A percentile compares a stretch with the other conserved stretches of the same genome.
Evolutionary conservation across 257 asterid species (phyloP).

Genomic region (Nyctanthes arbortristis): DNA sequence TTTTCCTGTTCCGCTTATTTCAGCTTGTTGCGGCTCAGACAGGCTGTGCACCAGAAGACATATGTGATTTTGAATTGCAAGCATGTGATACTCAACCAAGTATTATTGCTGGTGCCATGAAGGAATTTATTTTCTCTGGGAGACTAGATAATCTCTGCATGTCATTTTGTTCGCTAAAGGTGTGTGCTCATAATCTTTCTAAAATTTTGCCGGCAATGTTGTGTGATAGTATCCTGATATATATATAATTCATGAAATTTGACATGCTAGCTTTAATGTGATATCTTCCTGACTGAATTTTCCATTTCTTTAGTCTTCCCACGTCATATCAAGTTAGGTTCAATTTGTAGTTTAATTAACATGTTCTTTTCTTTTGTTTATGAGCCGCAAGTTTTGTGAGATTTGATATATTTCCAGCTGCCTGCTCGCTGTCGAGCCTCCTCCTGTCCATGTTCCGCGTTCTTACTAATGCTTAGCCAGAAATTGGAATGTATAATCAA

Average conservation of each 20-base stretch:
- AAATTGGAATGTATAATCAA: not conserved
- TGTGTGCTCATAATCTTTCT: constrained; percentile 10
- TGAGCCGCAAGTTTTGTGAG: not conserved
- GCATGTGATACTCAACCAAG: constrained; percentile 94
- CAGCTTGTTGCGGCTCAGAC: constrained; percentile 78
- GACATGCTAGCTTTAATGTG: not conserved
- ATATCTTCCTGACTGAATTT: not conserved
- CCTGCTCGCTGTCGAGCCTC: not conserved
- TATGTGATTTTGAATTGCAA: constrained; percentile 95
- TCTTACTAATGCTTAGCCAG: not conserved
- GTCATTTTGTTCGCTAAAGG: constrained; percentile 96
- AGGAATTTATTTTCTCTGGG: constrained; percentile 92
- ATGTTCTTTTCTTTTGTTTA: not conserved
- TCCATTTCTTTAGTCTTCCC: not conserved
- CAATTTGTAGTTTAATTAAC: not conserved
- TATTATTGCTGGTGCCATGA: constrained; percentile 79
- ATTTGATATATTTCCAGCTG: not conserved
- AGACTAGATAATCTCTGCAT: constrained; percentile 96
- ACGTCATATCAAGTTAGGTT: not conserved
- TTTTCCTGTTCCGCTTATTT: constrained; percentile 18
- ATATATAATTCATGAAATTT: not conserved
- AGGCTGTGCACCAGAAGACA: constrained; percentile 80
- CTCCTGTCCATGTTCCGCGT: not conserved
- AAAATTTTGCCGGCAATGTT: not conserved
- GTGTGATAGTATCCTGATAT: too few species aligned